Percentiles rank a stretch among this genome's conserved stretches.
Conservation (phyloP, 768 basidiomycete species). For the Dacryopinax spathularia region DNA sequence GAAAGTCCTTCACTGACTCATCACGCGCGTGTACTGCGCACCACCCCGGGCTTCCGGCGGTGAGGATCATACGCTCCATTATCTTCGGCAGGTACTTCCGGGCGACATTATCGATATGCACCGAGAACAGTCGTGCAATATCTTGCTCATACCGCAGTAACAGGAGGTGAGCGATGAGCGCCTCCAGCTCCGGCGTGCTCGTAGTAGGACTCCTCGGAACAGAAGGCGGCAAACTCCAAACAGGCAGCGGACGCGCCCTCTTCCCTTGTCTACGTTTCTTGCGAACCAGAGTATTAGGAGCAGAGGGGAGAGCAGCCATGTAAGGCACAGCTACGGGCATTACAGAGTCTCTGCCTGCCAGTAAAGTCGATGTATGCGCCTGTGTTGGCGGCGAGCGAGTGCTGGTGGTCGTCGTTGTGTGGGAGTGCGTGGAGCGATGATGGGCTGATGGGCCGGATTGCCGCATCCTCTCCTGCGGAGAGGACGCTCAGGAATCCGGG, state of each 20-base stretch:
- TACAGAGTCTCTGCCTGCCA: too few relatives aligned
- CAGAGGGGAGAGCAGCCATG: too few relatives aligned
- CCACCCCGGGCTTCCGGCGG: slow-evolving; percentile 49
- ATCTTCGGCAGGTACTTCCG: slow-evolving; percentile 54
- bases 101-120: slow-evolving; percentile 48
- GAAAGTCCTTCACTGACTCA: slow-evolving; percentile 63
- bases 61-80: slow-evolving; percentile 46
- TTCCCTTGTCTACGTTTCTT: not conserved
- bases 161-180: slow-evolving; percentile 44
- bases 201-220: not conserved
- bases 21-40: slow-evolving; percentile 48
- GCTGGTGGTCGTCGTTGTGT: too few relatives aligned
- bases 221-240: not conserved
- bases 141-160: slow-evolving; percentile 60
- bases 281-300: too few relatives aligned
- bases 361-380: too few relatives aligned
- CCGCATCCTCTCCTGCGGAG: too few relatives aligned
- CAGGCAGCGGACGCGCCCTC: not conserved
- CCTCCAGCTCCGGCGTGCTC: not conserved
- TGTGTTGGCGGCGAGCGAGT: too few relatives aligned
- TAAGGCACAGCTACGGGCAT: too few relatives aligned
- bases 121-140: slow-evolving; percentile 59
- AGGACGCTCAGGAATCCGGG: too few relatives aligned
- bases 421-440: too few relatives aligned
- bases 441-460: too few relatives aligned